Evolutionary conservation across 2,329 filamentous ascomycete species (phyloP).

Genomic region (Metarhizium album): DNA sequence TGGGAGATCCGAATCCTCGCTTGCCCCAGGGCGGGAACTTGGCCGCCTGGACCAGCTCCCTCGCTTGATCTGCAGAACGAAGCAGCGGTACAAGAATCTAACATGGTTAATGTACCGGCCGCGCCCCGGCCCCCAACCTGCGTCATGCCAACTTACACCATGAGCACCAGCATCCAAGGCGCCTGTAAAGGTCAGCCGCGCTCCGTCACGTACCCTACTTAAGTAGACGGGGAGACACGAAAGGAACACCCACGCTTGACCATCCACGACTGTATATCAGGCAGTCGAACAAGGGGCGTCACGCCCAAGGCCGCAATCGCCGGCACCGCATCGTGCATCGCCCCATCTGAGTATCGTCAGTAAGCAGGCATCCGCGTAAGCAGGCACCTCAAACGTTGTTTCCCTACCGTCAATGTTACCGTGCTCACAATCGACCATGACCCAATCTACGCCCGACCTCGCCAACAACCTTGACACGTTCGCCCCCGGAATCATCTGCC

Average conservation of each 20-base stretch:
- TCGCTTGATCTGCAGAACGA: slow-evolving; percentile 33
- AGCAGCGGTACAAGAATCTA: slow-evolving; percentile 36
- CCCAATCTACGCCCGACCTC: slow-evolving; percentile 52
- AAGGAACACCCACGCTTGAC: slow-evolving; percentile 27
- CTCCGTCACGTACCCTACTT: not conserved
- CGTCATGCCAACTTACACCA: slow-evolving; percentile 26
- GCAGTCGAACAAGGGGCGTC: slow-evolving; percentile 37
- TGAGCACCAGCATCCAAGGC: slow-evolving; percentile 41
- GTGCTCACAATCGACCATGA: slow-evolving; percentile 48
- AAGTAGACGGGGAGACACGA: not conserved
- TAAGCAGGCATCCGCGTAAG: not conserved
- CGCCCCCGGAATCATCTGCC: slow-evolving; percentile 53
- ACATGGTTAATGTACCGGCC: slow-evolving; percentile 8
- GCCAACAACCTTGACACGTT: slow-evolving; percentile 51
- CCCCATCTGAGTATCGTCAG: slow-evolving; percentile 23
- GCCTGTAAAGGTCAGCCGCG: slow-evolving; percentile 15
- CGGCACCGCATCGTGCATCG: slow-evolving; percentile 43
- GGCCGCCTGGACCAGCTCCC: slow-evolving; percentile 32
- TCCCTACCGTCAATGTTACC: slow-evolving; percentile 36
- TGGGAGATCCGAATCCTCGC: slow-evolving; percentile 39
- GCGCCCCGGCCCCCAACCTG: not conserved
- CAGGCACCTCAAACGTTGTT: not conserved
- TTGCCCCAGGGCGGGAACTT: slow-evolving; percentile 40
- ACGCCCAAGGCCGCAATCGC: slow-evolving; percentile 37
- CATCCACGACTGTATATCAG: slow-evolving; percentile 37